Conservation (phyloP, 177 flowering plant genomes). For the Tripterygium wilfordii region DNA sequence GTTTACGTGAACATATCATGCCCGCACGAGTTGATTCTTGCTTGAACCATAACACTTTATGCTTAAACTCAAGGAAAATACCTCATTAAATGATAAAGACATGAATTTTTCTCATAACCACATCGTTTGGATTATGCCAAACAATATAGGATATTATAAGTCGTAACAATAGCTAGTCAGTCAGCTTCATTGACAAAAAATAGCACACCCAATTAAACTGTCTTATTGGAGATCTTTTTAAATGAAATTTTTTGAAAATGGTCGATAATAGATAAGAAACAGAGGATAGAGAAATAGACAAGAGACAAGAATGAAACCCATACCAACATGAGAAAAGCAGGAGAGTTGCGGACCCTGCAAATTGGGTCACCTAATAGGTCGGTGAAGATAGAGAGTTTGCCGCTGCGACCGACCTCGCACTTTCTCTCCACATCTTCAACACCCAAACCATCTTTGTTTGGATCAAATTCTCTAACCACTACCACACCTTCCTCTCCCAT, state of each 20-base stretch:
- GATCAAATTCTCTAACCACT: conserved; percentile 63
- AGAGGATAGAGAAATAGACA: not conserved
- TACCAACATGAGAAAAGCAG: conserved; percentile 91
- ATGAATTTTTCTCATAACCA: too few species aligned
- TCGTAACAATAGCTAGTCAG: too few species aligned
- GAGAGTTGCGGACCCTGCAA: conserved; percentile 87
- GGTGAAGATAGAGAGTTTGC: conserved; percentile 69
- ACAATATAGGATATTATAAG: too few species aligned
- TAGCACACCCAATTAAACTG: too few species aligned
- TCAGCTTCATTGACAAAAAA: too few species aligned
- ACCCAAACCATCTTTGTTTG: conserved; percentile 34
- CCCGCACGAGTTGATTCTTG: too few species aligned
- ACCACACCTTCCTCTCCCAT: conserved; percentile 15
- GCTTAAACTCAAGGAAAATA: too few species aligned
- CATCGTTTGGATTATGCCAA: too few species aligned
- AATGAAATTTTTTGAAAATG: not conserved
- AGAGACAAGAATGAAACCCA: not conserved
- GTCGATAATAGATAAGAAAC: not conserved
- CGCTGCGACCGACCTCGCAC: conserved; percentile 85
- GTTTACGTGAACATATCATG: too few species aligned
- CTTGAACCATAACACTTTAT: too few species aligned
- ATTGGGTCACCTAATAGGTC: conserved; percentile 92
- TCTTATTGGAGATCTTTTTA: too few species aligned
- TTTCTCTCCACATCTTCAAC: conserved; percentile 72
- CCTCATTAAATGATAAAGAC: too few species aligned